Evolutionary conservation across 2,329 filamentous ascomycete genomes (phyloP).

Genomic region (Sclerotiophoma versabilis): DNA sequence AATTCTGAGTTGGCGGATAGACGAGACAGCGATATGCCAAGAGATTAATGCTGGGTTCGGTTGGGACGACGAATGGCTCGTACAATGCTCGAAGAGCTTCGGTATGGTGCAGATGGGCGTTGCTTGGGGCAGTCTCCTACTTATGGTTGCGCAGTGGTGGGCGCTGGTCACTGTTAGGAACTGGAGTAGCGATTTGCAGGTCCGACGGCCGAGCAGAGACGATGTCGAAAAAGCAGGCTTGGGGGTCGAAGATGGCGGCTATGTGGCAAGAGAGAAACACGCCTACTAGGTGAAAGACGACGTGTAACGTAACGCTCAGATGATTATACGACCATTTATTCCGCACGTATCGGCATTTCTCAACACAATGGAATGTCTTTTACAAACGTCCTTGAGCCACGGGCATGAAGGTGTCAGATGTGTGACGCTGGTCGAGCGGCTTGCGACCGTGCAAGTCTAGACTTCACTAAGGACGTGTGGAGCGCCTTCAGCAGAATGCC

Average conservation of each 20-base stretch:
- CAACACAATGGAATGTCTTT: not conserved
- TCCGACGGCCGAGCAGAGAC: conserved; percentile 4
- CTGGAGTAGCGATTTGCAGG: conserved; percentile 34
- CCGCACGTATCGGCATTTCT: not conserved
- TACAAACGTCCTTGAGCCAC: not conserved
- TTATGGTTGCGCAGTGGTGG: conserved; percentile 48
- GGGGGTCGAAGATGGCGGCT: not conserved
- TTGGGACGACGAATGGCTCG: conserved; percentile 39
- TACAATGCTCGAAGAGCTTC: conserved; percentile 39
- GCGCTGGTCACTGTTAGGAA: conserved; percentile 35
- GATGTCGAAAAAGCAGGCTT: conserved; percentile 28
- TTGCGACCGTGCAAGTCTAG: not conserved
- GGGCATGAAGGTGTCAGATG: not conserved
- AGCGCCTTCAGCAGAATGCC: conserved; percentile 7
- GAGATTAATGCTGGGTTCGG: conserved; percentile 39
- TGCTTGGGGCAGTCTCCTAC: conserved; percentile 29
- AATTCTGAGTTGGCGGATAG: conserved; percentile 30
- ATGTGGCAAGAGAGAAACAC: conserved; percentile 14
- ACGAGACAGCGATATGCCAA: conserved; percentile 32
- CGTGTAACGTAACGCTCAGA: conserved; percentile 12
- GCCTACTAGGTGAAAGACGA: conserved; percentile 10
- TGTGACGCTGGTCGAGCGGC: not conserved
- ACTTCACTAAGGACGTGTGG: not conserved
- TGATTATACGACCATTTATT: conserved; percentile 6
- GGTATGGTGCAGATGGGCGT: conserved; percentile 30